phyloP scores from a whole-genome alignment of 208 protist genomes.

The Wallacemonas rigidus region DNA sequence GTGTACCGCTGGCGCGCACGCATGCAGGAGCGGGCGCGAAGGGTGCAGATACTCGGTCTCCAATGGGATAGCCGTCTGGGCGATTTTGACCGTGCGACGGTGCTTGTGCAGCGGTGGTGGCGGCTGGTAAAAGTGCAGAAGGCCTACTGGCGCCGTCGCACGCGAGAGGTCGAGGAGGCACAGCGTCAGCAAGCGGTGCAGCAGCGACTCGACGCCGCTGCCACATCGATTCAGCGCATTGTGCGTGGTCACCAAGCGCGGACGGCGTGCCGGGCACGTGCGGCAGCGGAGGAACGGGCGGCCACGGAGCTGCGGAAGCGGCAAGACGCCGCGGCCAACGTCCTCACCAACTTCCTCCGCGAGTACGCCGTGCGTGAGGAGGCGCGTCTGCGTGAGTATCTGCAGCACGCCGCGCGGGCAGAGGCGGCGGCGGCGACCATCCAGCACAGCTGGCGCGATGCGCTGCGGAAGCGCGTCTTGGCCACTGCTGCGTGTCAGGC shows the following conservation, averaged over 20 bases:
- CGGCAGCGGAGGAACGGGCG: constrained; percentile 10
- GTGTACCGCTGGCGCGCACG: constrained; percentile 29
- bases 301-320: constrained; percentile 12
- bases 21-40: constrained; percentile 34
- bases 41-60: constrained; percentile 40
- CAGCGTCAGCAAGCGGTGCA: constrained; percentile 15
- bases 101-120: constrained; percentile 76
- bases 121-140: constrained; percentile 29
- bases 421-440: constrained; percentile 50
- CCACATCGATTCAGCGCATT: constrained; percentile 38
- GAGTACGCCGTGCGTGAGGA: constrained; percentile 48
- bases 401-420: constrained; percentile 1
- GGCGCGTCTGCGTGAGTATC: constrained; percentile 29
- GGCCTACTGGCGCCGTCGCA: constrained; percentile 63
- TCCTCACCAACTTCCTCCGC: constrained; percentile 46
- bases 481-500: constrained; percentile 35
- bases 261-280: neutral
- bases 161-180: constrained; percentile 35
- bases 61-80: constrained; percentile 38
- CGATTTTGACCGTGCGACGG: constrained; percentile 29
- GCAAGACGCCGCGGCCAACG: constrained; percentile 22
- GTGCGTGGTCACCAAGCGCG: constrained; percentile 43
- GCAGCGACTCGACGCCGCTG: constrained; percentile 22
- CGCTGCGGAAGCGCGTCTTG: constrained; percentile 39
- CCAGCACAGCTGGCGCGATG: constrained; percentile 34